A percentile compares a stretch with the other conserved stretches of the same genome.
Conservation (phyloP, 805 yeast species). For the Nakazawaea ambrosiae region DNA sequence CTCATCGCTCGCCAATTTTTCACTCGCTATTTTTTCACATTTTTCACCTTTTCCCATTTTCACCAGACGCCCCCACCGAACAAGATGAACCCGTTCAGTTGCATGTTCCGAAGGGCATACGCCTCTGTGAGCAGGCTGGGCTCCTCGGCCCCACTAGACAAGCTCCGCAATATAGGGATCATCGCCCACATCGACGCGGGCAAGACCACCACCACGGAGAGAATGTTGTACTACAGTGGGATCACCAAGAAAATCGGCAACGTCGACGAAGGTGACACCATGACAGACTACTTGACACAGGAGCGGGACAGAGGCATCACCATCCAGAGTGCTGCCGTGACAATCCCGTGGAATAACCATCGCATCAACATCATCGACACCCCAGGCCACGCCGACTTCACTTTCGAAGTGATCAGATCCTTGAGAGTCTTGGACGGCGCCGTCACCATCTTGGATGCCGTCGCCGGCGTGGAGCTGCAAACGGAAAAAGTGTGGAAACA, state of each 20-base stretch:
- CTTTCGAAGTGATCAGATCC: constrained; percentile 88
- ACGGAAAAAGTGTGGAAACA: constrained; percentile 97
- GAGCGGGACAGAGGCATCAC: constrained; percentile 94
- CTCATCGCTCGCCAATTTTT: not conserved
- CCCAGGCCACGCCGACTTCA: constrained; percentile 97
- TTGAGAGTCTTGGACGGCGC: constrained; percentile 91
- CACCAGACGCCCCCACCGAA: no score
- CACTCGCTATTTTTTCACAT: not conserved
- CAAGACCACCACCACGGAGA: constrained; percentile 93
- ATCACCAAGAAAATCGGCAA: constrained; percentile 75
- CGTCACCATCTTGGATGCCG: constrained; percentile 87
- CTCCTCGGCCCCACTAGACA: constrained; percentile 17
- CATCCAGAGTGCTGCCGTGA: constrained; percentile 92
- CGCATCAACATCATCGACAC: constrained; percentile 89
- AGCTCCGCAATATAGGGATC: constrained; percentile 83
- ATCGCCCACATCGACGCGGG: constrained; percentile 99
- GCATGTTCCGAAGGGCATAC: no score
- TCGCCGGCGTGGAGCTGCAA: constrained; percentile 97
- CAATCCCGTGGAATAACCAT: constrained; percentile 71
- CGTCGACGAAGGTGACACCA: constrained; percentile 95
- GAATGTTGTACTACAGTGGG: constrained; percentile 90
- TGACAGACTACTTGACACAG: constrained; percentile 84
- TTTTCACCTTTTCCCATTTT: not conserved
- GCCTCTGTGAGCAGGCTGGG: no score
- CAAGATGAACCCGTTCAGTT: no score